Base-by-base conservation (phyloP, 2,329 filamentous ascomycete genomes). In the Trichoderma citrinoviride region DNA sequence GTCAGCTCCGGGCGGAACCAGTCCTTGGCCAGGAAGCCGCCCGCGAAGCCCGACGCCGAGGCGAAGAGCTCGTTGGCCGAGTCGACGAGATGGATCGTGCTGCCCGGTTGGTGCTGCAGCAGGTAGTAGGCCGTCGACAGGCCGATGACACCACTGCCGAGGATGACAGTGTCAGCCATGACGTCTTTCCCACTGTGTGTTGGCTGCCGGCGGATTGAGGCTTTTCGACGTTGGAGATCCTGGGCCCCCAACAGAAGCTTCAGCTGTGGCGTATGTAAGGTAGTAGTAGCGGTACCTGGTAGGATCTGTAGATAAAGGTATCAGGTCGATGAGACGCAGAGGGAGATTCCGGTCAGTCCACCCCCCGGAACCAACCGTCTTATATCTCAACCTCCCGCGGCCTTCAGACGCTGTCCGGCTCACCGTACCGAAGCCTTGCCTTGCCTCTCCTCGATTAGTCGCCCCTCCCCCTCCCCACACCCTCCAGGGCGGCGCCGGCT, bases 61-160 rank as follows among this genome's bases (percentile, higher is more conserved):
- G 85, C 83, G 75, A 93, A 92, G 37, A 93, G 81, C 67, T 85
- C 74, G 1, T 77, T 73, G 0, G 79, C 78, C 0, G 78, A 71
- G 60, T 84, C 82, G 41, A 84, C 77, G 7, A 84, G 74, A 67
- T 83, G 80, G 61, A 84, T 79, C 21, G 73, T 76, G 7, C 74
- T 76, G 0, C 74, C 74, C 0, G 78, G 74, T 68, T 81, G 78
- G 67, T 78, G 78, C 61, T 77, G 75, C 7, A 87, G 85, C 37
- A 93, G 83, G 73, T 90, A 92, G 76, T 89, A 92, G n/a, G 89
- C 88, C 12, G 87, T 89, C 1, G 87, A 87, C 40, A 86, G 78
- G 66, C 89, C 89, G 60, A 92, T 89, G 70, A 92, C 89, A 52
- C 89, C 89, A 50, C 85, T 83, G 64, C 89, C 90, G 41, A 92